Evolutionary conservation across 2,329 filamentous ascomycete species (phyloP), one percentile per base, ranked within the genome.

Genomic region (Chrysosporium queenslandicum): DNA sequence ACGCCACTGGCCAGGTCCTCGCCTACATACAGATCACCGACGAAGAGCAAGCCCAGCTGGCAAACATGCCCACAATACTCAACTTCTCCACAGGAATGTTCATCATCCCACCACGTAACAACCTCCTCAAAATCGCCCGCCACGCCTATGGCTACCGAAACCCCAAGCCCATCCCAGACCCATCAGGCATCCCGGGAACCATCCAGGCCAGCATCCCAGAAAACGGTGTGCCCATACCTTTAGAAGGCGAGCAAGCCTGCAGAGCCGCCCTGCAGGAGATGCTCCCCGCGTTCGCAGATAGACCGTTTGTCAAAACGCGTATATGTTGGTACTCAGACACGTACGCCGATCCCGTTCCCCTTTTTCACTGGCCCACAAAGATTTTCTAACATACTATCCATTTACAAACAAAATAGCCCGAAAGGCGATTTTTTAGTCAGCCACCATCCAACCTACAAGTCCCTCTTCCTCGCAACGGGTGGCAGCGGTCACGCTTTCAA

Each of bases 271-370:
- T 90, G 23, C 71, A 68, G 11, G 74, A 80, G 54, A 76, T 86
- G 59, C 71, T 86, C 3, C 81, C 85, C 1, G 72, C 73, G 8
- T 72, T 86, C 16, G 74, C 73, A 46, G 72, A 76, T 21, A 73
- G 84, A 23, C 77, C 79, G 1, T 87, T 86, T 70, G 68, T 69
- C 53, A 71, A 73, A 50, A 83, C 80, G 1, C 74, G 82, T 21
- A 68, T 87, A 50, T 88, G 85, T 70, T 88, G 85, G 85, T 88
- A 88, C 64, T 81, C 80, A 4, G 85, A 88, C 68, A 88, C 85
- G 59, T 71, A 63, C n/a, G n/a, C n/a, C n/a, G n/a, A n/a, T n/a
- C n/a, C n/a, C n/a, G n/a, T n/a, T n/a, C n/a, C n/a, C n/a, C n/a
- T n/a, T n/a, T n/a, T n/a, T n/a, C n/a, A n/a, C n/a, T n/a, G n/a